Conservation (phyloP, 148 eudicot genomes). For the Silene conica region DNA sequence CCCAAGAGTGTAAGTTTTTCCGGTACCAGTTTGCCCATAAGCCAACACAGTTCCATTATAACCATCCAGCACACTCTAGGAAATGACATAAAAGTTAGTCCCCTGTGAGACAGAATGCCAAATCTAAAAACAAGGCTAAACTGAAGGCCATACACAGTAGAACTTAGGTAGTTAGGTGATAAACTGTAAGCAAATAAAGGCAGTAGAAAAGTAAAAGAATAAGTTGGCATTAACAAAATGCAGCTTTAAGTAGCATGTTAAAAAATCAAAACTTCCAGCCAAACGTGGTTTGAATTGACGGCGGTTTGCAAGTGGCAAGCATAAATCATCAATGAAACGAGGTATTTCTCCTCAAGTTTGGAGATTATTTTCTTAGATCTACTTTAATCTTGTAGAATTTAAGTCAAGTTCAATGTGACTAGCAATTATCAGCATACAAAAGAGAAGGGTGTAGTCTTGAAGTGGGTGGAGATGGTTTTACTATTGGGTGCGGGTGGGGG, state of each 20-base stretch:
- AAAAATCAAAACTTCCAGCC: neutral
- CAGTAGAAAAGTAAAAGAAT: neutral
- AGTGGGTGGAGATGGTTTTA: neutral
- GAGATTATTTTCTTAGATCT: neutral
- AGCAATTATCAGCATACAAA: neutral
- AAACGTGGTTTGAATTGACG: neutral
- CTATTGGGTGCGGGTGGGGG: neutral
- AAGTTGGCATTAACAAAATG: neutral
- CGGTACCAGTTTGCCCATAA: constrained; percentile 99
- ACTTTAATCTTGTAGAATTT: neutral
- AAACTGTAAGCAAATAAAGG: neutral
- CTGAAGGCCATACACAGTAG: constrained; percentile 7
- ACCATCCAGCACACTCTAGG: constrained; percentile 92
- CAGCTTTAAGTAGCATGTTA: neutral
- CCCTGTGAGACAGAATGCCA: constrained; percentile 8
- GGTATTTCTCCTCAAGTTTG: neutral
- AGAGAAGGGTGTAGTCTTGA: neutral
- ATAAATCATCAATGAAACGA: neutral
- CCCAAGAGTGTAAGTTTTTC: constrained; percentile 95
- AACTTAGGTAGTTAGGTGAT: constrained; percentile 5
- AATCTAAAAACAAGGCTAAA: neutral
- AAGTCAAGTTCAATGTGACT: neutral
- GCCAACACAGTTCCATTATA: constrained; percentile 99
- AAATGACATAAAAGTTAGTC: constrained; percentile 21
- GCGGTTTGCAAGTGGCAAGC: neutral